Conservation (phyloP, 2,329 filamentous ascomycete species). For the Penicillium sp. region DNA sequence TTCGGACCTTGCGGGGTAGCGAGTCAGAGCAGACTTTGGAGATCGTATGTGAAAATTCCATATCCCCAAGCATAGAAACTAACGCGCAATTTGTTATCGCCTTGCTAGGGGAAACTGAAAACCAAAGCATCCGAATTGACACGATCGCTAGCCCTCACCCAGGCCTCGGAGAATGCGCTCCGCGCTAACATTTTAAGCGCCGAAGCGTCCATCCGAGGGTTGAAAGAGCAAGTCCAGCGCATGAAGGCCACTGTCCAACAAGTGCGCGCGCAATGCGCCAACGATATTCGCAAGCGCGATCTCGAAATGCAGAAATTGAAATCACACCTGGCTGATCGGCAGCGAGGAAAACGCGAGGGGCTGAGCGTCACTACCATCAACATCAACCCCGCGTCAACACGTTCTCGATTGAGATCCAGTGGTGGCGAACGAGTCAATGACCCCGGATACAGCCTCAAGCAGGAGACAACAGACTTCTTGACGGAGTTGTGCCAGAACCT, state of each 20-base stretch:
- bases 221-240: constrained; percentile 80
- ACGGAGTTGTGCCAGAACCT: constrained; percentile 79
- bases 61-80: background rate
- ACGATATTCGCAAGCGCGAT: constrained; percentile 87
- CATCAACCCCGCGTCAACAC: constrained; percentile 44
- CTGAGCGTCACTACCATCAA: constrained; percentile 52
- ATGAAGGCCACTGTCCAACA: constrained; percentile 80
- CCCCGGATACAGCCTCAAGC: constrained; percentile 68
- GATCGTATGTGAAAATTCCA: constrained; percentile 50
- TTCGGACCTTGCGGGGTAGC: constrained; percentile 74
- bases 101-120: constrained; percentile 52
- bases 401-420: constrained; percentile 28
- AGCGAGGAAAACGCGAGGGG: constrained; percentile 59
- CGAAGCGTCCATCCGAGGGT: constrained; percentile 70
- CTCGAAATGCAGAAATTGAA: constrained; percentile 86
- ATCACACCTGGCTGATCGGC: constrained; percentile 73
- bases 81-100: background rate
- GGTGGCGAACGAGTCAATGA: constrained; percentile 50
- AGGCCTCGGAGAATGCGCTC: constrained; percentile 70
- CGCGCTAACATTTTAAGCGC: constrained; percentile 71
- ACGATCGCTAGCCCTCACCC: constrained; percentile 58
- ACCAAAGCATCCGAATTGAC: constrained; percentile 57
- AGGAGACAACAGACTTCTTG: constrained; percentile 89
- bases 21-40: constrained; percentile 72
- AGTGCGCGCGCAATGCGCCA: constrained; percentile 81